Conservation (phyloP, 352 stramenopile species). For the Phytophthora niederhauseri region DNA sequence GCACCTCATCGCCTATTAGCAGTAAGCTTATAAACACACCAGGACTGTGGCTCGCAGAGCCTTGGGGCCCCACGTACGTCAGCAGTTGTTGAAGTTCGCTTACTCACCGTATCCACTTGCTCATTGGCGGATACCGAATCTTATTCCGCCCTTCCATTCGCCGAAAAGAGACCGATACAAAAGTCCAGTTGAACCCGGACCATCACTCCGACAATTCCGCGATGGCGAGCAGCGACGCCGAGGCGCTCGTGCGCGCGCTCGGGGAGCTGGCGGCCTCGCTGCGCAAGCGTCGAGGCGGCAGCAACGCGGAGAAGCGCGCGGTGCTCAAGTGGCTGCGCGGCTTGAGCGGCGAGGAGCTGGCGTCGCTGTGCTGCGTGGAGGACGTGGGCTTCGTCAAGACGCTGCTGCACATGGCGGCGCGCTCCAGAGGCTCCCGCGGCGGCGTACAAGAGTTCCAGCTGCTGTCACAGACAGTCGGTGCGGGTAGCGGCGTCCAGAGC, state of each 20-base stretch:
- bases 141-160: constrained; percentile 11
- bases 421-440: constrained; percentile 14
- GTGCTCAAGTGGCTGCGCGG: constrained; percentile 60
- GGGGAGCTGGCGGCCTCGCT: constrained; percentile 64
- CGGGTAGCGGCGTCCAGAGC: constrained; percentile 1
- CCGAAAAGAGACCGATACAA: constrained; percentile 10
- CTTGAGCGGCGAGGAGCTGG: constrained; percentile 48
- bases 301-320: constrained; percentile 37
- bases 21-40: not conserved
- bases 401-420: constrained; percentile 67
- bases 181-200: constrained; percentile 24
- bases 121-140: constrained; percentile 15
- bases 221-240: constrained; percentile 30
- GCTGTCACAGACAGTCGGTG: constrained; percentile 22
- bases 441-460: constrained; percentile 63
- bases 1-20: constrained; percentile 22
- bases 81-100: constrained; percentile 1
- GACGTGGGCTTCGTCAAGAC: constrained; percentile 83
- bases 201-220: constrained; percentile 21
- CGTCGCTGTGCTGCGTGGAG: constrained; percentile 66
- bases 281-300: constrained; percentile 15
- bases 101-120: not conserved
- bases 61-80: not conserved
- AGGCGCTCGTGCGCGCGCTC: constrained; percentile 56
- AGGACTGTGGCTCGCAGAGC: too few species aligned